Percentiles rank a stretch among this genome's conserved stretches.
Conservation (phyloP, 2,329 filamentous ascomycete species). For the Leptographium galeiforme region DNA sequence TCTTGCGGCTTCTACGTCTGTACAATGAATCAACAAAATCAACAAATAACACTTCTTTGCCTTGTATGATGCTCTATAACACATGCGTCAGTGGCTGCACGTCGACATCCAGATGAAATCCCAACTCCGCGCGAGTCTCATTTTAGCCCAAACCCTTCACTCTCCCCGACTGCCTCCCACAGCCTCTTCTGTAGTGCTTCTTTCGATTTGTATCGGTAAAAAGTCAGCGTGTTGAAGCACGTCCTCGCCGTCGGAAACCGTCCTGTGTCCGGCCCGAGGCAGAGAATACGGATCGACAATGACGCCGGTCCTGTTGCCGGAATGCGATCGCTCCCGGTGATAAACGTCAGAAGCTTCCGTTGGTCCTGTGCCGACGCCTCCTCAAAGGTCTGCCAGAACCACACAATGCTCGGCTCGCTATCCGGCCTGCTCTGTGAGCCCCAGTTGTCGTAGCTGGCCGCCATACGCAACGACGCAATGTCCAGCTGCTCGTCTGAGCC, state of each 20-base stretch:
- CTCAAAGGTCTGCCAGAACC: slow-evolving; percentile 83
- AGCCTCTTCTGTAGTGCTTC: slow-evolving; percentile 57
- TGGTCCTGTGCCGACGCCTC: slow-evolving; percentile 53
- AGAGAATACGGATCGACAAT: slow-evolving; percentile 61
- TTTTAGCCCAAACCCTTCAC: slow-evolving; percentile 85
- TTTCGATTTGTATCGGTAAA: slow-evolving; percentile 58
- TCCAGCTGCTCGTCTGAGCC: slow-evolving; percentile 78
- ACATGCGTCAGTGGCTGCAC: not conserved
- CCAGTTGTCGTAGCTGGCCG: slow-evolving; percentile 78
- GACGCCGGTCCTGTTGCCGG: slow-evolving; percentile 77
- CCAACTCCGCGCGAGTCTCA: slow-evolving; percentile 19
- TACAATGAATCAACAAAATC: not conserved
- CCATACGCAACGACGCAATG: slow-evolving; percentile 58
- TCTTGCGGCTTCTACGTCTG: not conserved
- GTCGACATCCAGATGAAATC: not conserved
- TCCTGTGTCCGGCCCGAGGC: slow-evolving; percentile 58
- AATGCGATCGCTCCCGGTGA: slow-evolving; percentile 82
- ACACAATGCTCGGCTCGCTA: slow-evolving; percentile 54
- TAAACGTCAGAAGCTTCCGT: slow-evolving; percentile 67
- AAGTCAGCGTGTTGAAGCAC: slow-evolving; percentile 74
- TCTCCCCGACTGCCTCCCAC: slow-evolving; percentile 79
- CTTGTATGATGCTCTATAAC: not conserved
- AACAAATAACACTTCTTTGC: not conserved
- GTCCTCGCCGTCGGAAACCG: slow-evolving; percentile 78
- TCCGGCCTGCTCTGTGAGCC: slow-evolving; percentile 38